These are phyloP conservation scores for Aphanomyces cochlioides DNA, from an alignment of 352 stramenopile genomes.

Conservation along the genomic window DNA sequence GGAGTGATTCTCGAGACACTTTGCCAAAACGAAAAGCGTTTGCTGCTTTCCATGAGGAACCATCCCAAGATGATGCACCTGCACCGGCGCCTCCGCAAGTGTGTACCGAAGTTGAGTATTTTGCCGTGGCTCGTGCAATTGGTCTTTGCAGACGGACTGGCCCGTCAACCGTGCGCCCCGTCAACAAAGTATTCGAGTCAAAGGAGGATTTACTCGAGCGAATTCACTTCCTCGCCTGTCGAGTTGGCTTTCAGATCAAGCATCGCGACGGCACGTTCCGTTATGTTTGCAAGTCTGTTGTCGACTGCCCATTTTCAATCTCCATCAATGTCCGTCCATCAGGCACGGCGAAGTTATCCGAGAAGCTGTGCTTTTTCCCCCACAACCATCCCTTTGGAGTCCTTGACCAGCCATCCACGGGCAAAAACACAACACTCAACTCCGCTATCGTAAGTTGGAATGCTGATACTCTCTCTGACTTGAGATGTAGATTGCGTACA, in stretches of 20 bases:
- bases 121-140: conserved; percentile 4
- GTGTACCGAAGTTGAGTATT: conserved; percentile 5
- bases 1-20: neutral
- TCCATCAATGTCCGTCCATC: conserved; percentile 16
- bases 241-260: conserved; percentile 11
- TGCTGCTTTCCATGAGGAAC: neutral
- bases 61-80: neutral
- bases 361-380: conserved; percentile 4
- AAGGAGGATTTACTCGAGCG: conserved; percentile 7
- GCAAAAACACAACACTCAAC: conserved; percentile 19
- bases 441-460: conserved; percentile 7
- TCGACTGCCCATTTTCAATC: conserved; percentile 7
- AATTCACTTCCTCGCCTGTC: conserved; percentile 1
- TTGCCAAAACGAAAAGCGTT: neutral
- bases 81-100: neutral
- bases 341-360: conserved; percentile 4
- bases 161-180: neutral
- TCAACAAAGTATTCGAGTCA: neutral
- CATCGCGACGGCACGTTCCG: conserved; percentile 21
- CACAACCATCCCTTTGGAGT: conserved; percentile 18
- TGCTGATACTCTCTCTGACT: neutral
- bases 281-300: conserved; percentile 13
- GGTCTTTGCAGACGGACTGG: conserved; percentile 2
- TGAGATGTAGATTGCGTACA: conserved; percentile 1
- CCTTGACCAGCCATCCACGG: neutral